Base-by-base conservation (phyloP, 208 protist species). In the Phytomonas sp. region DNA sequence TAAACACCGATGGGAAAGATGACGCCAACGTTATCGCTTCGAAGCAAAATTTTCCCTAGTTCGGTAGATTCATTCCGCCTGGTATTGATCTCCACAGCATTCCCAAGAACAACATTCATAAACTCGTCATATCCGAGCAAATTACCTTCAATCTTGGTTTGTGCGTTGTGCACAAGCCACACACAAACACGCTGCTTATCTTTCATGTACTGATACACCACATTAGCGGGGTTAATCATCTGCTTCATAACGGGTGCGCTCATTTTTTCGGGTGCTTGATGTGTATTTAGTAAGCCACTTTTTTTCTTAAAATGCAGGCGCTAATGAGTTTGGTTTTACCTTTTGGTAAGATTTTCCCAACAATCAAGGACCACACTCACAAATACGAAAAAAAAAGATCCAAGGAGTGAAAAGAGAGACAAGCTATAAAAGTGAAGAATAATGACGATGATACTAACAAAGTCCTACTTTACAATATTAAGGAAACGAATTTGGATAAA, bases 81-180 rank as follows among this genome's bases (percentile, higher is more conserved):
- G 17, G 78, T 9, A 79, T 96, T 87, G 0, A 92, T 83, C 78
- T 98, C 95, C 30, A 80, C 74, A 20, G 92, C 85, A 37, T 98
- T 87, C 28, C 85, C 89, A 6, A 98, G 76, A 32, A 97, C 91
- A 9, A 98, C 68, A 71, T 98, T 98, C 90, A 97, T 97, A 66
- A 93, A 98, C 73, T 97, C 90, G 68, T 98, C 95, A 74, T 97
- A 97, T 43, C 93, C 95, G 20, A 94, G 66, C 0, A 97, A 66
- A 59, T 78, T 79, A 28, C 91, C 92, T 72, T 96, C 92, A 43
- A 96, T 84, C 9, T 84, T 82, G 40, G 81, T 85, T 37, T 94
- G 76, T 0, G 76, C 82, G 73, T 96, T 85, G 74, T 97, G 85
- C 66, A 89, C 83, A 0, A 96, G 73, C 93, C 91, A 96, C 20